phyloP scores from a whole-genome alignment of 805 yeast species.

The Yarrowia hollandica region DNA sequence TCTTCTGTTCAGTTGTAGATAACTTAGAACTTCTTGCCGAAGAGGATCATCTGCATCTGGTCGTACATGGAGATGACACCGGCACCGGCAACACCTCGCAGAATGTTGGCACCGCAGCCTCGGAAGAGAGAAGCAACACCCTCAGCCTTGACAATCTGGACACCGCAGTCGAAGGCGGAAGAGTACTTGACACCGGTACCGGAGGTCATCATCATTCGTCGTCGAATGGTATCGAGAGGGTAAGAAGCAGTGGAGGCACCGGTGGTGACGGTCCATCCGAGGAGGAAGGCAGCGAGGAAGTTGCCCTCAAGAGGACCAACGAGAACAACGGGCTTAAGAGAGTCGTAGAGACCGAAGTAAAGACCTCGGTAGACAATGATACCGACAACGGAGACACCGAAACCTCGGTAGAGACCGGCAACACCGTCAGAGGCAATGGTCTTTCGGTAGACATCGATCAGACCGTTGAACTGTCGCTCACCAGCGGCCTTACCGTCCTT shows the following conservation, averaged over 20 bases:
- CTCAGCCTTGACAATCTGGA: constrained; percentile 90
- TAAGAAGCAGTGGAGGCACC: constrained; percentile 98
- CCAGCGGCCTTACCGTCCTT: constrained; percentile 79
- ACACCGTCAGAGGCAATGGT: constrained; percentile 94
- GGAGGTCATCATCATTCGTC: constrained; percentile 99
- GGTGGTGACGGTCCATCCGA: constrained; percentile 98
- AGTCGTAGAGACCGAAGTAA: constrained; percentile 97
- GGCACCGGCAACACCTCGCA: constrained; percentile 99
- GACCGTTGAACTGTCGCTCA: constrained; percentile 96
- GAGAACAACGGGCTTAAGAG: constrained; percentile 90
- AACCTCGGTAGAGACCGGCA: constrained; percentile 99
- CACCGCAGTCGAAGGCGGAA: constrained; percentile 93
- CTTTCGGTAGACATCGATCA: constrained; percentile 93
- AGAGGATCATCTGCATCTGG: constrained; percentile 89
- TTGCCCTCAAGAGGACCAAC: constrained; percentile 93
- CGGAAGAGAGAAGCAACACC: constrained; percentile 92
- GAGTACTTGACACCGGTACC: constrained; percentile 97
- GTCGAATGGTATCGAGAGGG: constrained; percentile 98
- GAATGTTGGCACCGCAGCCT: constrained; percentile 99
- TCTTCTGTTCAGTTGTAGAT: not conserved
- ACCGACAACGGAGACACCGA: constrained; percentile 98
- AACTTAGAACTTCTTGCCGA: constrained; percentile 83
- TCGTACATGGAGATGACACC: constrained; percentile 98
- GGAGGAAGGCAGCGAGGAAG: constrained; percentile 91
- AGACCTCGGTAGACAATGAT: constrained; percentile 98